A percentile compares a stretch with the other conserved stretches of the same genome.
Conservation (phyloP, 257 asterid genomes). For the Jacaranda copaia region DNA sequence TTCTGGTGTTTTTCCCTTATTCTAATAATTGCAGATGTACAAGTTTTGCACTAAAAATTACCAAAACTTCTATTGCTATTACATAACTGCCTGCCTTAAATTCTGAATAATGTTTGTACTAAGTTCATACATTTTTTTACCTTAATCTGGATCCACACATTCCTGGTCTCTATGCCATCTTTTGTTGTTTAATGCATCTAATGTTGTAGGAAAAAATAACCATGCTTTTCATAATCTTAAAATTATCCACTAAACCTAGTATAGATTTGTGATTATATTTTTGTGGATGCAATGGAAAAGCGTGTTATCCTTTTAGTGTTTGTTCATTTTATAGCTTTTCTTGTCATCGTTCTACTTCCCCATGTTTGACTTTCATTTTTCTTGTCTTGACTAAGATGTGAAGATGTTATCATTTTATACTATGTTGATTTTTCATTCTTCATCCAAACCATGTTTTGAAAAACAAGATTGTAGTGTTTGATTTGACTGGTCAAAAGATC, state of each 20-base stretch:
- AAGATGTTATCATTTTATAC: neutral
- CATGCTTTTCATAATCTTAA: too few relatives aligned
- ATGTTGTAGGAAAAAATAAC: neutral
- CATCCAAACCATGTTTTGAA: conserved; percentile 81
- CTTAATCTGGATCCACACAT: neutral
- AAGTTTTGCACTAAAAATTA: too few relatives aligned
- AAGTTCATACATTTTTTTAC: too few relatives aligned
- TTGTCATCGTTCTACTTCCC: neutral
- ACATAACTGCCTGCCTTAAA: neutral
- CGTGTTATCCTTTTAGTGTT: neutral
- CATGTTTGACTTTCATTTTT: neutral
- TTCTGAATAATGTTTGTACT: neutral
- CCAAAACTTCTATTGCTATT: neutral
- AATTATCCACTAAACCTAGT: too few relatives aligned
- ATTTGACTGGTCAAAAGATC: conserved; percentile 75
- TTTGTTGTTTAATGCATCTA: neutral
- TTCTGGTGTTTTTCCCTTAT: too few relatives aligned
- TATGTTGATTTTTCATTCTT: neutral
- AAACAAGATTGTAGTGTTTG: conserved; percentile 91
- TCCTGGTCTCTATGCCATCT: neutral
- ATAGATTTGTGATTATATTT: neutral
- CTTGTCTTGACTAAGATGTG: conserved; percentile 17
- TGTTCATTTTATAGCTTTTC: neutral
- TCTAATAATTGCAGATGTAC: too few relatives aligned
- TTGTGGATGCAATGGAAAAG: neutral